phyloP scores from a whole-genome alignment of 805 yeast species.

The Metschnikowia lochheadii region DNA sequence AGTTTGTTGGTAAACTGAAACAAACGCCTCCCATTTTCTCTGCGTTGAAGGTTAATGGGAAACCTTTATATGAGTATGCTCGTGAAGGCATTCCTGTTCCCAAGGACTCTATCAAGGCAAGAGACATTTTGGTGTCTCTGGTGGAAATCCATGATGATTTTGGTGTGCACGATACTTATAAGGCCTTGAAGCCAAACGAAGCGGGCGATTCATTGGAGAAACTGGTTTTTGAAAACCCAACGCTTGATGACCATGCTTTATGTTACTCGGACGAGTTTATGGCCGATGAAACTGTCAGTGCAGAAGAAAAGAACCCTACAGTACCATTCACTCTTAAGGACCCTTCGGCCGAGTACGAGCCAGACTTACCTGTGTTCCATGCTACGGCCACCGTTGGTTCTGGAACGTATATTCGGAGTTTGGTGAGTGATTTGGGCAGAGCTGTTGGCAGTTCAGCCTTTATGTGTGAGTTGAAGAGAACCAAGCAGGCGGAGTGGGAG shows the following conservation, averaged over 20 bases:
- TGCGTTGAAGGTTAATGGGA: slow-evolving; percentile 92
- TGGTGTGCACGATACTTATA: slow-evolving; percentile 52
- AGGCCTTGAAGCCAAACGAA: slow-evolving; percentile 38
- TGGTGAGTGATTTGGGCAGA: slow-evolving; percentile 84
- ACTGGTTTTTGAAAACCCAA: slow-evolving; percentile 45
- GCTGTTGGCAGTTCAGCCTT: slow-evolving; percentile 78
- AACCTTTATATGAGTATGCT: slow-evolving; percentile 91
- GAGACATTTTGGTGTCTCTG: slow-evolving; percentile 61
- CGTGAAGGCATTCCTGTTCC: slow-evolving; percentile 85
- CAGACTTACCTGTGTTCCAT: slow-evolving; percentile 64
- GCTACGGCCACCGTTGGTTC: slow-evolving; percentile 80
- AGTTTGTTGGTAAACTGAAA: slow-evolving; percentile 73
- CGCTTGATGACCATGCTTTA: slow-evolving; percentile 59
- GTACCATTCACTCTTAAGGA: slow-evolving; percentile 35
- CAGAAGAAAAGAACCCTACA: slow-evolving; percentile 36
- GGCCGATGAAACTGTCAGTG: slow-evolving; percentile 29
- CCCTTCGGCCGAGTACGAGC: slow-evolving; percentile 37
- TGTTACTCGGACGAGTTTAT: slow-evolving; percentile 55
- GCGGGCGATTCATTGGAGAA: slow-evolving; percentile 46
- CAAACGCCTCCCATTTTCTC: slow-evolving; percentile 96
- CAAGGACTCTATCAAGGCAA: slow-evolving; percentile 60
- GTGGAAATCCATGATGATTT: slow-evolving; percentile 55
- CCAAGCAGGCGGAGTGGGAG: slow-evolving; percentile 81
- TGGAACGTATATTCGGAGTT: slow-evolving; percentile 90
- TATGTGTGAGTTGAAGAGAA: slow-evolving; percentile 78